Conservation (phyloP, 108 stramenopile species). For the Fragilariopsis cylindrus region DNA sequence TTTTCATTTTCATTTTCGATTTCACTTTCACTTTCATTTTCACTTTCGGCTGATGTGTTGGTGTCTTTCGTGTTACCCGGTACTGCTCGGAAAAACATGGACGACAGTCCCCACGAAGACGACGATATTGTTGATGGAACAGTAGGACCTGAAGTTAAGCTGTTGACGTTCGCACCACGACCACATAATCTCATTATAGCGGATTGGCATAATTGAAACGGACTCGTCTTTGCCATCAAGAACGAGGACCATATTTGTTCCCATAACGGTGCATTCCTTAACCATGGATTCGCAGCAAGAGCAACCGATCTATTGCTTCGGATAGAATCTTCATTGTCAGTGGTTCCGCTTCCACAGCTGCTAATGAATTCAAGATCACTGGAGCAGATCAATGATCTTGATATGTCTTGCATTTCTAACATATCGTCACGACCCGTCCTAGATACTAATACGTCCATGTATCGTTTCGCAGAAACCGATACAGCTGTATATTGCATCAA, state of each 20-base stretch:
- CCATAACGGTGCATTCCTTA: slow-evolving; percentile 4
- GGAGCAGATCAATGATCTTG: background rate
- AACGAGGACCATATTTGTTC: slow-evolving; percentile 8
- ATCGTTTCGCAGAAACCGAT: slow-evolving; percentile 1
- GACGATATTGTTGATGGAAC: background rate
- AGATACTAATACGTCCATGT: slow-evolving; percentile 1
- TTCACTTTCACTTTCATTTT: too few relatives aligned
- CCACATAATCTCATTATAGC: background rate
- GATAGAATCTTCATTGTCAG: too few relatives aligned
- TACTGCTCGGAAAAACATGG: background rate
- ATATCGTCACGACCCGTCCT: slow-evolving; percentile 7
- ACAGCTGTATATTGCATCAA: slow-evolving; percentile 2
- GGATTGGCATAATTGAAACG: background rate
- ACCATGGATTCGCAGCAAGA: slow-evolving; percentile 1
- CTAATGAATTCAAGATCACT: too few relatives aligned
- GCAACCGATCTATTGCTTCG: background rate
- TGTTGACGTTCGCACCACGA: background rate
- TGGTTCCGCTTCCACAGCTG: too few relatives aligned
- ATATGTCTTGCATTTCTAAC: background rate
- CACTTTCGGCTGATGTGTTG: too few relatives aligned
- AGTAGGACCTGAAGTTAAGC: too few relatives aligned
- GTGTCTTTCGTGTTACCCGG: background rate
- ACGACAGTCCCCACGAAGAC: slow-evolving; percentile 5
- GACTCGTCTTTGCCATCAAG: background rate
- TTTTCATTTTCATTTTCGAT: too few relatives aligned